phyloP scores from a whole-genome alignment of 163 green algal genomes.

The Volvox carteri region DNA sequence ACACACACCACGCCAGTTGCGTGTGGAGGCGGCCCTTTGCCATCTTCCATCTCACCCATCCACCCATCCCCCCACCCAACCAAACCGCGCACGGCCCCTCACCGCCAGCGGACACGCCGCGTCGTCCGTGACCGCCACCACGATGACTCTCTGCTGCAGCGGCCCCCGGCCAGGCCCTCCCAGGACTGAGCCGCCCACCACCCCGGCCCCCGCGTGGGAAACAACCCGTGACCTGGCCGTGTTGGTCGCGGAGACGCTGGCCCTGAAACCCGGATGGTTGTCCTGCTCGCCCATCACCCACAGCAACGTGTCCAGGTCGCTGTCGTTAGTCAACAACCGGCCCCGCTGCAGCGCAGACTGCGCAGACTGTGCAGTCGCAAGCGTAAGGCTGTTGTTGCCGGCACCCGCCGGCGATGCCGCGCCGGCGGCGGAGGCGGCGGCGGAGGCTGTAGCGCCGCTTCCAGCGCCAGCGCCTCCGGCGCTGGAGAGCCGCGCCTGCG shows the following conservation, averaged over 20 bases:
- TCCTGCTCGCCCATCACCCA: slow-evolving; percentile 39
- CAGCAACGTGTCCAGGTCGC: slow-evolving; percentile 43
- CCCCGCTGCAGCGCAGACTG: slow-evolving; percentile 19
- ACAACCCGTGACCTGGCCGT: not conserved
- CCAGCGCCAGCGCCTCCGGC: not conserved
- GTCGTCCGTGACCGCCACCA: slow-evolving; percentile 48
- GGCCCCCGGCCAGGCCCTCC: not conserved
- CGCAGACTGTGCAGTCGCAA: slow-evolving; percentile 3
- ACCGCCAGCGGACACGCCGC: slow-evolving; percentile 37
- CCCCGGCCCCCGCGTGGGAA: slow-evolving; percentile 23
- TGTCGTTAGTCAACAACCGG: slow-evolving; percentile 49
- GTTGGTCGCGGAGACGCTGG: slow-evolving; percentile 30
- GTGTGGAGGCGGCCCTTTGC: too few species aligned
- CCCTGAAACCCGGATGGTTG: slow-evolving; percentile 9
- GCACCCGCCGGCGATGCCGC: not conserved
- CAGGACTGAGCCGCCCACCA: not conserved
- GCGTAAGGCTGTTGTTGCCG: not conserved
- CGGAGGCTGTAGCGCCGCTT: too few species aligned
- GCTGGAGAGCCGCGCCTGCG: not conserved
- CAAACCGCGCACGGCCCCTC: too few species aligned
- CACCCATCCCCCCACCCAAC: not conserved
- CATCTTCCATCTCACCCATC: too few species aligned
- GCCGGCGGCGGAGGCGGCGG: too few species aligned
- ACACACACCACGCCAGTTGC: not conserved
- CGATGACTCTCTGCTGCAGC: slow-evolving; percentile 33